A percentile compares a stretch with the other conserved stretches of the same genome.
These are phyloP conservation scores for Globisporangium okanoganense DNA, from an alignment of 352 stramenopile species.

Conservation along the genomic window DNA sequence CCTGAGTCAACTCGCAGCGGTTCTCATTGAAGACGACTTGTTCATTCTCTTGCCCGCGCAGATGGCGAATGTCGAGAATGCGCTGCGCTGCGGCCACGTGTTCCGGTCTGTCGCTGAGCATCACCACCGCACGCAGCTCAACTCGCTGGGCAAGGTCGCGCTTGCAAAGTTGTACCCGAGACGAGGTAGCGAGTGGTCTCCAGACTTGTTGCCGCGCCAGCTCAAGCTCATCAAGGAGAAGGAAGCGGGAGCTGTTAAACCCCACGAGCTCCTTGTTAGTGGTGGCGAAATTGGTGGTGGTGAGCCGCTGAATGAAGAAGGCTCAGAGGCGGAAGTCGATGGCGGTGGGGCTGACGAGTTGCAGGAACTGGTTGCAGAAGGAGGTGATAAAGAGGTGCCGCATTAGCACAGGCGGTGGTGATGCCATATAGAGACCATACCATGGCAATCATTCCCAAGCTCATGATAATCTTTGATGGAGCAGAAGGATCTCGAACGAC, in stretches of 20 bases:
- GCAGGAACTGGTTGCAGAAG: neutral
- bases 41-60: conserved; percentile 50
- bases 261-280: neutral
- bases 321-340: neutral
- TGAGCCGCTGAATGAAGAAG: neutral
- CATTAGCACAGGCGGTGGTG: neutral
- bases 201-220: conserved; percentile 58
- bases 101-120: conserved; percentile 65
- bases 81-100: conserved; percentile 45
- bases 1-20: conserved; percentile 67
- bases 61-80: conserved; percentile 44
- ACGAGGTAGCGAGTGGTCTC: conserved; percentile 68
- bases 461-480: neutral
- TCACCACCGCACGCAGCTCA: conserved; percentile 44
- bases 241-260: neutral
- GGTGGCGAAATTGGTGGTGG: neutral
- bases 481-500: conserved; percentile 2
- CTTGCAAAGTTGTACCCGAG: conserved; percentile 63
- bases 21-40: conserved; percentile 69
- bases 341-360: neutral
- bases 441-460: no score
- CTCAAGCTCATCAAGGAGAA: conserved; percentile 51
- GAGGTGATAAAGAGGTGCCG: neutral
- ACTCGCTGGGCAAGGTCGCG: conserved; percentile 52
- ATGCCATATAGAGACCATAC: neutral